Conservation (phyloP, 148 eudicot species). For the Rhododendron ovatum region DNA sequence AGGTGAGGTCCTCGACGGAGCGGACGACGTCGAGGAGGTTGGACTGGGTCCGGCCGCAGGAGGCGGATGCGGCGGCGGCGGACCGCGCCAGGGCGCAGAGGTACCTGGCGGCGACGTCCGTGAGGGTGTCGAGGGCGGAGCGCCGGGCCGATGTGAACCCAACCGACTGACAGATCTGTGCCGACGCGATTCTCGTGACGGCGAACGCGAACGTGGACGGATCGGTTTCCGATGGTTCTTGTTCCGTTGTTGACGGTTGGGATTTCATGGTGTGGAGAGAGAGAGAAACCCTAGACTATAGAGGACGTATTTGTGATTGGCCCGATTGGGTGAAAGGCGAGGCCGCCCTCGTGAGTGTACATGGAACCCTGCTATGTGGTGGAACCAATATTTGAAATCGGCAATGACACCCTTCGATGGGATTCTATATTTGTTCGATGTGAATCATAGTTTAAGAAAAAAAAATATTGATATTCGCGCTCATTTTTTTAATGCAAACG, state of each 20-base stretch:
- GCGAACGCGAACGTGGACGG: constrained; percentile 17
- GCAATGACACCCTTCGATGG: too few species aligned
- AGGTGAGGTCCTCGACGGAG: constrained; percentile 47
- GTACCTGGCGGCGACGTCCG: constrained; percentile 47
- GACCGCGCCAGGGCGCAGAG: constrained; percentile 28
- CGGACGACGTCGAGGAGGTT: constrained; percentile 42
- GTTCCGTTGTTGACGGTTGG: not conserved
- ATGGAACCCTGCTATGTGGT: too few species aligned
- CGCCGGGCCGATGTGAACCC: constrained; percentile 44
- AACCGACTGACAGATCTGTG: constrained; percentile 51
- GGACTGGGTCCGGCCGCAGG: constrained; percentile 38
- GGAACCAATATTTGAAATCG: too few species aligned
- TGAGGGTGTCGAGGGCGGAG: constrained; percentile 45
- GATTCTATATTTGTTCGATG: too few species aligned
- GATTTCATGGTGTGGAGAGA: not conserved
- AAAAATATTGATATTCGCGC: too few species aligned
- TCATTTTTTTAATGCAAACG: too few species aligned
- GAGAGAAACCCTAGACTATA: not conserved
- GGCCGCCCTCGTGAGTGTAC: too few species aligned
- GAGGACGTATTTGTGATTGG: not conserved
- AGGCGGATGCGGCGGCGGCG: constrained; percentile 34
- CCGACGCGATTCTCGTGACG: constrained; percentile 33
- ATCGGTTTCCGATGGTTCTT: not conserved
- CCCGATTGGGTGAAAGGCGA: too few species aligned
- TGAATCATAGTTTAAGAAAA: too few species aligned